phyloP scores from a whole-genome alignment of 169 alveolate genomes.

The Toxoplasma gondii region DNA sequence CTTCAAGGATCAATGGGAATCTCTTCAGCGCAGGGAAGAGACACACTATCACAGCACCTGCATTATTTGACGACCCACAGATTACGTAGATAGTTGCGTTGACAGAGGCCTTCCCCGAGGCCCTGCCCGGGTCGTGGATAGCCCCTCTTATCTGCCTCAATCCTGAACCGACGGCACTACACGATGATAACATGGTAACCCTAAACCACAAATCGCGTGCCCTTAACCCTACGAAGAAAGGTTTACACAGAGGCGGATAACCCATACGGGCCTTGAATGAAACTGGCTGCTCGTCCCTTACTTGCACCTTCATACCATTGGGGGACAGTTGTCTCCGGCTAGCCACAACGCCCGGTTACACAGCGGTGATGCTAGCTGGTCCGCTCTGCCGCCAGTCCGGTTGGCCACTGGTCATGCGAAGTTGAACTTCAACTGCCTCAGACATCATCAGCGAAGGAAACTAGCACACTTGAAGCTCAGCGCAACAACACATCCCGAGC shows the following conservation, averaged over 20 bases:
- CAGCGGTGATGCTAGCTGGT: background rate
- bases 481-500: too few relatives aligned
- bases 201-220: background rate
- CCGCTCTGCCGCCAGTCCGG: background rate
- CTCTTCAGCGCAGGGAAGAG: too few relatives aligned
- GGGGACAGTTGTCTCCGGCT: background rate
- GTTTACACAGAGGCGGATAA: background rate
- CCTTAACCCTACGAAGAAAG: background rate
- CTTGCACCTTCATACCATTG: background rate
- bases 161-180: background rate
- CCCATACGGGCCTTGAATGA: background rate
- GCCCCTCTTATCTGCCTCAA: background rate
- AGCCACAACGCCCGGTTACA: background rate
- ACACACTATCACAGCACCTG: too few relatives aligned
- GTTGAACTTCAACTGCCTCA: too few relatives aligned
- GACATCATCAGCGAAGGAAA: too few relatives aligned
- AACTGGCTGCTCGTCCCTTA: background rate
- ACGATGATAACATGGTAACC: background rate
- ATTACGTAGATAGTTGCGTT: too few relatives aligned
- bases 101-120: background rate
- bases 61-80: too few relatives aligned
- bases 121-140: background rate
- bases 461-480: too few relatives aligned
- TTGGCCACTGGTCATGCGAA: background rate
- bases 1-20: too few relatives aligned